phyloP scores from a whole-genome alignment of 495 filamentous ascomycete species.

The Hyphodiscus hymeniophilus region DNA sequence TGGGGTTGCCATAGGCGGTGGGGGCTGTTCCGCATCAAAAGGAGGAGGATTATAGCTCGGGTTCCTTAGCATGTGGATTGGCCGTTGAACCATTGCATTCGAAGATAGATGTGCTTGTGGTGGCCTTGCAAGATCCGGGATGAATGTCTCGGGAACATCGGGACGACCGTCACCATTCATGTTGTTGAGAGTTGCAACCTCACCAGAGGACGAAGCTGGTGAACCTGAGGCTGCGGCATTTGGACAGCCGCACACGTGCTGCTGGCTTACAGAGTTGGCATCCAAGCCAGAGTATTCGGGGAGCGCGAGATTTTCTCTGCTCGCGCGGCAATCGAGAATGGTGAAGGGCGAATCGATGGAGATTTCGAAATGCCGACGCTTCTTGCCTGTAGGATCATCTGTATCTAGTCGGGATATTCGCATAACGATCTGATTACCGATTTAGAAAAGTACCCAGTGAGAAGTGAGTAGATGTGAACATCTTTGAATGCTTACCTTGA shows the following conservation, averaged over 20 bases:
- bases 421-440: conserved; percentile 76
- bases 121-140: conserved; percentile 17
- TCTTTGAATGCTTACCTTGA: conserved; percentile 60
- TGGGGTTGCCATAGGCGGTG: conserved; percentile 73
- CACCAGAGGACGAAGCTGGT: conserved; percentile 20
- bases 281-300: conserved; percentile 66
- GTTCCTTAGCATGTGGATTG: conserved; percentile 81
- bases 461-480: not conserved
- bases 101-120: conserved; percentile 21
- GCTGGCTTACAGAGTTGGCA: conserved; percentile 17
- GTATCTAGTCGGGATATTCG: conserved; percentile 83
- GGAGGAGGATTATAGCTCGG: conserved; percentile 88
- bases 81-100: conserved; percentile 38
- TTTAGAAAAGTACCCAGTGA: conserved; percentile 21
- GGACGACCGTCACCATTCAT: not conserved
- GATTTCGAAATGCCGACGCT: conserved; percentile 93
- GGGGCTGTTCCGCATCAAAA: conserved; percentile 83
- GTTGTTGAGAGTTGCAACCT: conserved; percentile 16
- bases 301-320: conserved; percentile 80
- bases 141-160: conserved; percentile 1
- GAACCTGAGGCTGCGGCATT: conserved; percentile 39
- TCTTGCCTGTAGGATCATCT: conserved; percentile 63
- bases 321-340: conserved; percentile 88
- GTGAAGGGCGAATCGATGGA: conserved; percentile 98
- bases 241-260: conserved; percentile 67